phyloP scores from a whole-genome alignment of 371 early-diverging fungal species.

The Coemansia sp. region DNA sequence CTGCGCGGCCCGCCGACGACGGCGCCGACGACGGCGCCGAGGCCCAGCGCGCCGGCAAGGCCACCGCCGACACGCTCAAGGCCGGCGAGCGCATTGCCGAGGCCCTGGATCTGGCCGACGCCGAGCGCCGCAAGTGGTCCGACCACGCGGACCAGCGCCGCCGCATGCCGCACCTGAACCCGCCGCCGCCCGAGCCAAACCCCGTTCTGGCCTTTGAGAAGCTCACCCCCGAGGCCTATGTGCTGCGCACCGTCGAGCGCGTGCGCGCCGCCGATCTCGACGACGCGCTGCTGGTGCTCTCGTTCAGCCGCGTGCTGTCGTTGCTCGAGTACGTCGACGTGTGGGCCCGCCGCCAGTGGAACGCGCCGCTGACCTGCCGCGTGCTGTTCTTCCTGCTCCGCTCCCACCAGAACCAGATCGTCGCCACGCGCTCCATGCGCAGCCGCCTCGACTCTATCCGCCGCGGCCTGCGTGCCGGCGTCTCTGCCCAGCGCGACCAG shows the following conservation, averaged over 20 bases:
- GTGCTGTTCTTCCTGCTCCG: conserved; percentile 78
- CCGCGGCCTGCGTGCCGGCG: conserved; percentile 58
- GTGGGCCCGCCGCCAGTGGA: conserved; percentile 82
- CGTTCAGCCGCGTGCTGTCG: conserved; percentile 73
- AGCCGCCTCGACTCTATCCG: conserved; percentile 76
- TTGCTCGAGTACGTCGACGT: conserved; percentile 72
- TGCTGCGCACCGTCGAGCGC: conserved; percentile 70
- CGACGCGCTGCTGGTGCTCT: conserved; percentile 83
- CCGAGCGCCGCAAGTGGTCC: conserved; percentile 70
- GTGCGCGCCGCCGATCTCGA: conserved; percentile 84
- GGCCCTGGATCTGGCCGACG: conserved; percentile 83
- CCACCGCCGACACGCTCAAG: conserved; percentile 87
- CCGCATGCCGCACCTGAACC: conserved; percentile 55
- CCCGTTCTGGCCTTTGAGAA: conserved; percentile 74
- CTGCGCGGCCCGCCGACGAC: conserved; percentile 57
- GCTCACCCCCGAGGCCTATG: conserved; percentile 75
- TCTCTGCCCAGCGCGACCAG: conserved; percentile 70
- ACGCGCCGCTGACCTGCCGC: conserved; percentile 72
- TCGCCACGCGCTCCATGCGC: conserved; percentile 72
- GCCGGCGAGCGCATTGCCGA: conserved; percentile 91
- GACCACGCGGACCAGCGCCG: conserved; percentile 60
- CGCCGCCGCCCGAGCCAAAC: conserved; percentile 62
- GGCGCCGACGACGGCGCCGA: conserved; percentile 51
- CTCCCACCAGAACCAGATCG: conserved; percentile 82
- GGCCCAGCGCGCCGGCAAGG: conserved; percentile 71